Conservation (phyloP, 2,329 filamentous ascomycete species). For the Chrysoporthe deuterocubensis region DNA sequence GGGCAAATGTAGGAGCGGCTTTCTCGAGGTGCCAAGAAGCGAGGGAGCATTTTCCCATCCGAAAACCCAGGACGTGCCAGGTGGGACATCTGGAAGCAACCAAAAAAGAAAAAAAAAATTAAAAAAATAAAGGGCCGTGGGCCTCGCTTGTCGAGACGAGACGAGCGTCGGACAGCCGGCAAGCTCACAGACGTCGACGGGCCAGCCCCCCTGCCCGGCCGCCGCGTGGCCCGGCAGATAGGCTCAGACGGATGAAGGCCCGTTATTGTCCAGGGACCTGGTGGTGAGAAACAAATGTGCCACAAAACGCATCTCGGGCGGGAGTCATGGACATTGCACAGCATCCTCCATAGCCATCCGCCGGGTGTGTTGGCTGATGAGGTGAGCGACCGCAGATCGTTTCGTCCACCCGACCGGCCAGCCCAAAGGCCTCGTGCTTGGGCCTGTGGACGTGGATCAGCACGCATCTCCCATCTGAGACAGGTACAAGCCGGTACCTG, state of each 20-base stretch:
- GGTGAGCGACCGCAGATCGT: conserved; percentile 9
- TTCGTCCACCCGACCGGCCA: conserved; percentile 12
- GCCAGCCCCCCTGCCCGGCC: neutral
- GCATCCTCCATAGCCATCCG: neutral
- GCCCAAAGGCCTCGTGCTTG: neutral
- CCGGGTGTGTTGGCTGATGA: conserved; percentile 2
- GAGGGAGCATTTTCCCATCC: neutral
- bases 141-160: conserved; percentile 22
- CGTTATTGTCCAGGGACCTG: neutral
- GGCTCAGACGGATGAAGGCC: neutral
- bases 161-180: neutral
- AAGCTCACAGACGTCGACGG: neutral
- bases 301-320: neutral
- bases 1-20: neutral
- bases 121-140: neutral
- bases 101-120: neutral
- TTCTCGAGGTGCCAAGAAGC: neutral
- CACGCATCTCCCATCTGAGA: conserved; percentile 13
- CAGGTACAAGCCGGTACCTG: conserved; percentile 22
- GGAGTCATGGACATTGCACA: neutral
- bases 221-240: conserved; percentile 6
- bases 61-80: too few relatives aligned
- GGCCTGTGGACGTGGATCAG: conserved; percentile 6
- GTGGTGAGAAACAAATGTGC: neutral
- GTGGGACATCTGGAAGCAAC: too few relatives aligned